Conservation (phyloP, 768 basidiomycete species). For the Podaxis sp. region DNA sequence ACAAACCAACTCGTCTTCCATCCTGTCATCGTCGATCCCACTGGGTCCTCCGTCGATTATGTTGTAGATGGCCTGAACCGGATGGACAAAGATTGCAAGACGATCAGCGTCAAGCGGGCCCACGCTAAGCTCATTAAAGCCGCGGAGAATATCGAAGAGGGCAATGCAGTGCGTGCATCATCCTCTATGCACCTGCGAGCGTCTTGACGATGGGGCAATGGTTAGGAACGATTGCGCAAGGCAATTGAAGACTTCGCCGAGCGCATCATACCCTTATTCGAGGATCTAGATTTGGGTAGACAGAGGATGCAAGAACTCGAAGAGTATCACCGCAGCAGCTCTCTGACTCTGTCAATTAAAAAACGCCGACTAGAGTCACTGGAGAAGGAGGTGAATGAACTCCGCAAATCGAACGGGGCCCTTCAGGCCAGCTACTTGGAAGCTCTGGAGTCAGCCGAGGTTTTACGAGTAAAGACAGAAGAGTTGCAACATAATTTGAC, state of each 20-base stretch:
- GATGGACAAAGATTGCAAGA: constrained; percentile 6
- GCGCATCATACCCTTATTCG: constrained; percentile 36
- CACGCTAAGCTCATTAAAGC: constrained; percentile 29
- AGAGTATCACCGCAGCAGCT: not conserved
- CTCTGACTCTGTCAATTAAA: constrained; percentile 12
- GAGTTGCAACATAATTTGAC: constrained; percentile 1
- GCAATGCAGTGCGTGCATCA: constrained; percentile 24
- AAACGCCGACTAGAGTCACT: constrained; percentile 14
- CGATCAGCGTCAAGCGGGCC: constrained; percentile 29
- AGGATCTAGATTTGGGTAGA: constrained; percentile 25
- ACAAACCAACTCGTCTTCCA: constrained; percentile 1
- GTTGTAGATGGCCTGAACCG: constrained; percentile 13
- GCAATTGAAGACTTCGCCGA: constrained; percentile 36
- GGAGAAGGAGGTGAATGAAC: constrained; percentile 5
- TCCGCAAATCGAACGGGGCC: constrained; percentile 11
- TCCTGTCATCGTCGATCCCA: constrained; percentile 2
- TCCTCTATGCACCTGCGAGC: not conserved
- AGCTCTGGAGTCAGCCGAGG: constrained; percentile 2
- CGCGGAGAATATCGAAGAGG: constrained; percentile 18
- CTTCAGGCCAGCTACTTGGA: constrained; percentile 17
- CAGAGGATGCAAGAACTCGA: constrained; percentile 22
- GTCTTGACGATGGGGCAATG: not conserved
- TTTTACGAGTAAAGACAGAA: constrained; percentile 11
- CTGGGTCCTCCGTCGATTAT: not conserved
- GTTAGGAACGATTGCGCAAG: constrained; percentile 27